Percentiles rank a stretch among this genome's conserved stretches.
These are phyloP conservation scores for Pythium rhizo-oryzae DNA, from an alignment of 352 stramenopile genomes.

Conservation along the genomic window DNA sequence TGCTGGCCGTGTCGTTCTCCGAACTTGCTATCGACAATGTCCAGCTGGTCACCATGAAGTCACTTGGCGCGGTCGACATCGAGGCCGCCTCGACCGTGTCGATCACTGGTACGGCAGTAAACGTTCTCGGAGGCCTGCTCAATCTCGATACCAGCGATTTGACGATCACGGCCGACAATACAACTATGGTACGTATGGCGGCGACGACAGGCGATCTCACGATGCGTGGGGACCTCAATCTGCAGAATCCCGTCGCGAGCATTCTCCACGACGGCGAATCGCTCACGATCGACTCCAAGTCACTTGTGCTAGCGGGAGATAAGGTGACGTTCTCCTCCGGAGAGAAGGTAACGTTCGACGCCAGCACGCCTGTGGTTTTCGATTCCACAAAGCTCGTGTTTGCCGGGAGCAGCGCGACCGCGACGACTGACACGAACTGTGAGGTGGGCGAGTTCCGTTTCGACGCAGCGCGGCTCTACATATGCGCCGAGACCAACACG, in stretches of 20 bases:
- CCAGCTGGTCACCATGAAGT: slow-evolving; percentile 35
- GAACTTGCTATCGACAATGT: slow-evolving; percentile 42
- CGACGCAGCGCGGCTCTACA: slow-evolving; percentile 26
- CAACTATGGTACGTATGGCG: slow-evolving; percentile 26
- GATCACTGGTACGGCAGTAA: slow-evolving; percentile 33
- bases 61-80: slow-evolving; percentile 37
- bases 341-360: background rate
- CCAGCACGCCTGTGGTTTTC: background rate
- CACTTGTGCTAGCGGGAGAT: slow-evolving; percentile 17
- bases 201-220: slow-evolving; percentile 31
- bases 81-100: slow-evolving; percentile 34
- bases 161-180: slow-evolving; percentile 16
- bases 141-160: slow-evolving; percentile 27
- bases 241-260: slow-evolving; percentile 24
- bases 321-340: background rate
- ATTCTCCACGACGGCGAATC: slow-evolving; percentile 39
- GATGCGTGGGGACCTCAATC: slow-evolving; percentile 30
- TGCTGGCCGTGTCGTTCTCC: slow-evolving; percentile 40
- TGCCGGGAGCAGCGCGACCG: slow-evolving; percentile 11
- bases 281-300: slow-evolving; percentile 35
- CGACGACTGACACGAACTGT: slow-evolving; percentile 16
- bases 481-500: slow-evolving; percentile 22
- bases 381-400: slow-evolving; percentile 26
- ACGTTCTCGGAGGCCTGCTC: slow-evolving; percentile 34
- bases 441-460: slow-evolving; percentile 35